Evolutionary conservation across 1,284 basidiomycete species (phyloP).

Genomic region (Ustilago hordei): DNA sequence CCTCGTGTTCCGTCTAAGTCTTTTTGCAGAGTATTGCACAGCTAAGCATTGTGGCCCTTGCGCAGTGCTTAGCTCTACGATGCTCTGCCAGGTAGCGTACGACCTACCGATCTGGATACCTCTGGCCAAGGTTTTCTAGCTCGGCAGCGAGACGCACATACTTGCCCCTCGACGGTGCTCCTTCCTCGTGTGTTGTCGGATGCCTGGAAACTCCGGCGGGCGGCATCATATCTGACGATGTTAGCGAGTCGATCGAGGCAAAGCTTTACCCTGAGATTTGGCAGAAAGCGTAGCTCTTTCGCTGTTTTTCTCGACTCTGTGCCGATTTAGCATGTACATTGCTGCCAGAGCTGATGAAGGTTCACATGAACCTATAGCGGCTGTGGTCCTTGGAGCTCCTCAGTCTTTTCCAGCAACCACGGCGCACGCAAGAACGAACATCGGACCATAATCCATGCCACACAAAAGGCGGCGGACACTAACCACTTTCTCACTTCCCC

Average conservation of each 20-base stretch:
- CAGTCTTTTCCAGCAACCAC: slow-evolving; percentile 9
- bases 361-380: background rate
- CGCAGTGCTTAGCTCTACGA: background rate
- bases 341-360: background rate
- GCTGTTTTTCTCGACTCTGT: background rate
- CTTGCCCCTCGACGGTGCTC: slow-evolving; percentile 4
- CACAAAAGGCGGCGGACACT: slow-evolving; percentile 40
- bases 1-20: background rate
- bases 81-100: slow-evolving; percentile 21
- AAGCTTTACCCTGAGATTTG: background rate
- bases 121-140: slow-evolving; percentile 61
- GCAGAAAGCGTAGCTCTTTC: background rate
- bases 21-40: slow-evolving; percentile 19
- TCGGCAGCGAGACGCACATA: slow-evolving; percentile 66
- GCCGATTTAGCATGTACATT: background rate
- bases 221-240: background rate
- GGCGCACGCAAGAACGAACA: slow-evolving; percentile 10
- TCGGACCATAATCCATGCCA: slow-evolving; percentile 18
- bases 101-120: slow-evolving; percentile 26
- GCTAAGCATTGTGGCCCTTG: background rate
- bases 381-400: background rate
- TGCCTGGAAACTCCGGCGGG: background rate
- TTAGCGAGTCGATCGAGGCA: slow-evolving; percentile 11
- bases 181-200: background rate
- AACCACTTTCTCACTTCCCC: slow-evolving; percentile 29